Percentiles rank a stretch among this genome's conserved stretches.
phyloP scores from a whole-genome alignment of 2,329 filamentous ascomycete genomes.

The Aaosphaeria pasadenensis region DNA sequence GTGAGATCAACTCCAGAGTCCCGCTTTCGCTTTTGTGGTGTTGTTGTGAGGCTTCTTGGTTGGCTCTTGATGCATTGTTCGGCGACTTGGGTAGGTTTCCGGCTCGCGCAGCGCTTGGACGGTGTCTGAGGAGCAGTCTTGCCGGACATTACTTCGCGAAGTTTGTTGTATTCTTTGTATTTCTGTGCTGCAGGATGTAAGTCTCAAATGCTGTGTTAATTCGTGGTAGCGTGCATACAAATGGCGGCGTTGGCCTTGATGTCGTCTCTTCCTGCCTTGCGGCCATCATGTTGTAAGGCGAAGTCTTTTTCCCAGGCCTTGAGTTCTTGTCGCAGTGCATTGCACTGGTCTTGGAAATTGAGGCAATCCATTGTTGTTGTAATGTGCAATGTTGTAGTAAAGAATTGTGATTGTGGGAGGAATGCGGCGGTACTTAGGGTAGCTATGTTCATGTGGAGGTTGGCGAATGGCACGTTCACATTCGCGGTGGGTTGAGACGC shows the following conservation, averaged over 20 bases:
- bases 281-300: constrained; percentile 59
- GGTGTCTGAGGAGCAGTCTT: constrained; percentile 29
- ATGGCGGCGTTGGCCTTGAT: constrained; percentile 72
- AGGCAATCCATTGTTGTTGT: constrained; percentile 22
- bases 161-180: constrained; percentile 72
- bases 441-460: not conserved
- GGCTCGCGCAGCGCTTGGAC: constrained; percentile 24
- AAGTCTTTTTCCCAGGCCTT: constrained; percentile 74
- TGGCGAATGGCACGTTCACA: not conserved
- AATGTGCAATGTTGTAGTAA: constrained; percentile 2
- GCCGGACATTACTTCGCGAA: constrained; percentile 43
- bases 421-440: constrained; percentile 12
- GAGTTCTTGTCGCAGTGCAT: constrained; percentile 72
- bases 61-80: constrained; percentile 25
- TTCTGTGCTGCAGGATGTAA: constrained; percentile 55
- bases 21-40: constrained; percentile 31
- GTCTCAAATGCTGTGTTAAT: not conserved
- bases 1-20: constrained; percentile 12
- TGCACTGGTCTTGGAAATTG: constrained; percentile 64
- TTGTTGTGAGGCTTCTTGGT: constrained; percentile 13
- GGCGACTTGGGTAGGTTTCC: constrained; percentile 14
- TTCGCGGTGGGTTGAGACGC: no score
- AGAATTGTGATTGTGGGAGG: constrained; percentile 1
- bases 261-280: constrained; percentile 69
- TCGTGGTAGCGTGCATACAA: constrained; percentile 48